A percentile compares a stretch with the other conserved stretches of the same genome.
These are phyloP conservation scores for Chrysosporium keratinophilum DNA, from an alignment of 2,329 filamentous ascomycete genomes.

Conservation along the genomic window DNA sequence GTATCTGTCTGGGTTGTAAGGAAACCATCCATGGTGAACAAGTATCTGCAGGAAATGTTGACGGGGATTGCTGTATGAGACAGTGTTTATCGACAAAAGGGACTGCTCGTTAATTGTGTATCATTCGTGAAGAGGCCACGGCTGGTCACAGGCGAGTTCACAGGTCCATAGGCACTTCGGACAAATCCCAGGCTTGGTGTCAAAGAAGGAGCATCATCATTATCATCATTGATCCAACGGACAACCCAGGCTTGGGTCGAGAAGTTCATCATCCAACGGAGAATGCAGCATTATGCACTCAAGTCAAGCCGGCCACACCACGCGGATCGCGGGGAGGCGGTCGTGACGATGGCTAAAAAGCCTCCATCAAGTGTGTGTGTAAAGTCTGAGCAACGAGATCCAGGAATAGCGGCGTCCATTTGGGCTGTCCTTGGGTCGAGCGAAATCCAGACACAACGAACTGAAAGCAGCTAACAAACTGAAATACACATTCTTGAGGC, in stretches of 20 bases:
- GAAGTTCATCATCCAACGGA: conserved; percentile 9
- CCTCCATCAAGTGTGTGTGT: conserved; percentile 10
- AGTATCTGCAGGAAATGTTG: too few relatives aligned
- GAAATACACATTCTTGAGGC: conserved; percentile 12
- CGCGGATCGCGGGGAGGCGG: conserved; percentile 25
- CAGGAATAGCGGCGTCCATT: conserved; percentile 21
- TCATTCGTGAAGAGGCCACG: background rate
- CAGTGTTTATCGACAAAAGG: background rate
- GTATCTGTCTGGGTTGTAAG: background rate
- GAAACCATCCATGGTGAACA: background rate
- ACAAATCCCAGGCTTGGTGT: background rate
- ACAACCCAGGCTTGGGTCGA: conserved; percentile 13
- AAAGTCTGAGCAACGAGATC: background rate
- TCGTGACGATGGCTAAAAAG: conserved; percentile 19
- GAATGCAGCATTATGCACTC: conserved; percentile 33
- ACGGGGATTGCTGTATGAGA: background rate
- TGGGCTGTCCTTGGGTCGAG: conserved; percentile 4
- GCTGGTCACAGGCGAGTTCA: conserved; percentile 1
- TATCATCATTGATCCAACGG: conserved; percentile 9
- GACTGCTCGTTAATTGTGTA: conserved; percentile 5
- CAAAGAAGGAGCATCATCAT: background rate
- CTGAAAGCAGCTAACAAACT: background rate
- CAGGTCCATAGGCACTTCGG: conserved; percentile 1
- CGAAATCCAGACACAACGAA: background rate
- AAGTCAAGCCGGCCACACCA: conserved; percentile 24